phyloP scores from a whole-genome alignment of 257 asterid genomes.

The Salvia miltiorrhiza region DNA sequence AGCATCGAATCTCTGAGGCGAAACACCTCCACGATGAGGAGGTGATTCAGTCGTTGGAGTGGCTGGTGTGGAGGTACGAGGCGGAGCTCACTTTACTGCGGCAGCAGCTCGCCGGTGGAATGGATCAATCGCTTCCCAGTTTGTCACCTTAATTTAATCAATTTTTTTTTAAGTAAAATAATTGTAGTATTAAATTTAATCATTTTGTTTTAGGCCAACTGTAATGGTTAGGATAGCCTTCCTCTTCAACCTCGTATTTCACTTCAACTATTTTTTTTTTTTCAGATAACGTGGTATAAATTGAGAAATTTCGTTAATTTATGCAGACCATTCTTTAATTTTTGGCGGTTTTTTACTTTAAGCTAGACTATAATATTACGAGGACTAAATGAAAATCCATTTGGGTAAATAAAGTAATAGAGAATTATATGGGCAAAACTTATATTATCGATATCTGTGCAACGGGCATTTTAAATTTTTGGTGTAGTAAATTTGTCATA shows the following conservation, averaged over 20 bases:
- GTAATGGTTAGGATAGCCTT: neutral
- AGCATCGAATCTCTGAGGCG: slow-evolving; percentile 51
- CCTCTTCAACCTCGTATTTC: neutral
- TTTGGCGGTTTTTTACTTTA: no score
- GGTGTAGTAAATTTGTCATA: no score
- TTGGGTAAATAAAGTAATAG: no score
- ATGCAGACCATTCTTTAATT: no score
- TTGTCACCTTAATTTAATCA: neutral
- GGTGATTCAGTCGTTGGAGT: slow-evolving; percentile 54
- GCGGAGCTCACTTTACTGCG: slow-evolving; percentile 33
- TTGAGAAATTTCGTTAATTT: no score
- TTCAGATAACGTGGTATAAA: no score
- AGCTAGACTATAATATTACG: no score
- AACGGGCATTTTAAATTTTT: no score
- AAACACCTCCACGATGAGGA: slow-evolving; percentile 49
- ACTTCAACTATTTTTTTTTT: neutral
- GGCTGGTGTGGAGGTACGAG: slow-evolving; percentile 38
- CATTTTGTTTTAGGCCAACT: neutral
- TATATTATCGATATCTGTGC: no score
- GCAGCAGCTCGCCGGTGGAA: slow-evolving; percentile 17
- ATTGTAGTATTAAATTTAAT: no score
- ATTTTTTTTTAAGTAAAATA: neutral
- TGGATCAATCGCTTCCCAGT: neutral
- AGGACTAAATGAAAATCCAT: no score
- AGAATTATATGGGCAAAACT: no score